Base-by-base conservation (phyloP, 2,329 filamentous ascomycete genomes). In the Cordyceps cicadae region DNA sequence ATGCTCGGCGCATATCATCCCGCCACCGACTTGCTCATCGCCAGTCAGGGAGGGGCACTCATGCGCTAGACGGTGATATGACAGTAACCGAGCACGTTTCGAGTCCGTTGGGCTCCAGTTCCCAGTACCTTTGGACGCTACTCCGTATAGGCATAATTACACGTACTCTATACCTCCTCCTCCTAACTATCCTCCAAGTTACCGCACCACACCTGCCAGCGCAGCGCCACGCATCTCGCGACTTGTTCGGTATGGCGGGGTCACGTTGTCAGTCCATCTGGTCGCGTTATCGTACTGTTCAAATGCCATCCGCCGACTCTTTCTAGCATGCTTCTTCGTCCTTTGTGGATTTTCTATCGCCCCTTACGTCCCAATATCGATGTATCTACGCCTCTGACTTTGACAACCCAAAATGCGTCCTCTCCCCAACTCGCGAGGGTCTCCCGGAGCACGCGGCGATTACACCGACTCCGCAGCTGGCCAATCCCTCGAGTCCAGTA, bases 401-500 rank as follows among this genome's bases (percentile, higher is more conserved):
- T 37, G 48, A 55, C 43, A 53, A 37, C 2, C 37, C 59, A 63
- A 32, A 41, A 67, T 67, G 66, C 63, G 66, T 49, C 60, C 64
- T 52, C 58, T 64, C 45, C 62, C 65, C 34, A 54, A 24, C 26
- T 26, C 45, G 26, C 59, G 32, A 21, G 29, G 19, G 37, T 41
- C 53, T 48, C 29, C 41, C 43, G 41, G 24, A 24, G 21, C 41
- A 21, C 58, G 11, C 14, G 17, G 19, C 34, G 39, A 43, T 37
- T 52, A 37, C 56, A 51, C 46, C 46, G 39, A 59, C 58, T 39
- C 21, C 12, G 29, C 15, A 3, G n/a, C 58, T 50, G 49, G 58
- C 50, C 58, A 54, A 19, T 37, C 29, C 12, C 50, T 65, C 68
- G 41, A 51, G 65, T 37, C 64, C 68, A 66, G 73, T 26, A 64